phyloP scores from a whole-genome alignment of 2,329 filamentous ascomycete genomes.

The Madurella fahalii region DNA sequence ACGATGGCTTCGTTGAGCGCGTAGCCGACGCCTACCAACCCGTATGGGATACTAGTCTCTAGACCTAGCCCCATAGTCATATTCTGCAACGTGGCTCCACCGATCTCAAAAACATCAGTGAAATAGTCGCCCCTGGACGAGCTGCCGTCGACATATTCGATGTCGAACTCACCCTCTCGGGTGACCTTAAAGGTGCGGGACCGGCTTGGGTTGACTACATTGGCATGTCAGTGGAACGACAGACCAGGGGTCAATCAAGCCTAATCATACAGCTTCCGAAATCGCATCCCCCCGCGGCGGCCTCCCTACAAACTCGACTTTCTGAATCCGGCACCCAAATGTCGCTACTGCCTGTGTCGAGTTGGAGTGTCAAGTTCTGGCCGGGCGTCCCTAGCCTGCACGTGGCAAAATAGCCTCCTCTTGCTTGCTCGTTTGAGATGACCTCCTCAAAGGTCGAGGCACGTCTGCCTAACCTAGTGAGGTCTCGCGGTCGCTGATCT shows the following conservation, averaged over 20 bases:
- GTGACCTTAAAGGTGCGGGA: conserved; percentile 47
- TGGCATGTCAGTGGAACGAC: conserved; percentile 3
- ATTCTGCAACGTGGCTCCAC: conserved; percentile 46
- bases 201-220: conserved; percentile 40
- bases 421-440: conserved; percentile 41
- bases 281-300: conserved; percentile 21
- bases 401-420: conserved; percentile 54
- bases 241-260: not conserved
- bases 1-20: conserved; percentile 50
- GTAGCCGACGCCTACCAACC: conserved; percentile 59
- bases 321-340: conserved; percentile 50
- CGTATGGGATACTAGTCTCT: conserved; percentile 52
- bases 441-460: conserved; percentile 39
- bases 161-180: conserved; percentile 46
- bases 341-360: conserved; percentile 64
- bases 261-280: conserved; percentile 26
- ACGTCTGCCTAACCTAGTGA: conserved; percentile 34
- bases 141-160: conserved; percentile 59
- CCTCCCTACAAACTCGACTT: conserved; percentile 5
- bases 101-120: conserved; percentile 53
- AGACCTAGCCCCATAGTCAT: conserved; percentile 57
- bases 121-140: conserved; percentile 57
- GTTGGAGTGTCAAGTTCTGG: conserved; percentile 54
- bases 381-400: conserved; percentile 54
- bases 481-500: conserved; percentile 25